These are phyloP conservation scores for Cyclotella sp. DNA, from an alignment of 108 stramenopile genomes.

Conservation along the genomic window DNA sequence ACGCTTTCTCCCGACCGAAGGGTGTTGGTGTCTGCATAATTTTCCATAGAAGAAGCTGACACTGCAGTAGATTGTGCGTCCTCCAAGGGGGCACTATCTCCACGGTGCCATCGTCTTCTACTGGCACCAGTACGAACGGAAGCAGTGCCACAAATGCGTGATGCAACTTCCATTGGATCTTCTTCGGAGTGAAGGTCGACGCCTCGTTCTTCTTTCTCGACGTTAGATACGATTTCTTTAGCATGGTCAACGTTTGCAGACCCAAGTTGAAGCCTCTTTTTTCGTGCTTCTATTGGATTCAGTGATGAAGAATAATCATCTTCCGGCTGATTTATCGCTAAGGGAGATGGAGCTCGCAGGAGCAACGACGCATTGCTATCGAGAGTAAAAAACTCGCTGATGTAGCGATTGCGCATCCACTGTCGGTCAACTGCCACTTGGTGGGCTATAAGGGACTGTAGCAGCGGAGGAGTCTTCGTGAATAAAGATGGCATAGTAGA, in stretches of 20 bases:
- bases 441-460: conserved; percentile 43
- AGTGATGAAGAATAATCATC: conserved; percentile 5
- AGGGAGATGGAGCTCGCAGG: conserved; percentile 33
- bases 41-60: conserved; percentile 12
- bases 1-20: conserved; percentile 41
- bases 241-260: conserved; percentile 58
- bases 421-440: conserved; percentile 41
- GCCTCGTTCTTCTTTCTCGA: conserved; percentile 74
- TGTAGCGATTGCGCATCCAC: conserved; percentile 40
- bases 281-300: conserved; percentile 37
- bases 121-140: conserved; percentile 71
- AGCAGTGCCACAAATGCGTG: conserved; percentile 66
- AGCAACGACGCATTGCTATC: conserved; percentile 29
- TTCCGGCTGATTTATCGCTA: background rate
- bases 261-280: conserved; percentile 63
- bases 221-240: conserved; percentile 46
- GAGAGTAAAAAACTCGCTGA: conserved; percentile 44
- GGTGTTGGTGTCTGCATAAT: conserved; percentile 23
- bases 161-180: conserved; percentile 58
- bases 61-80: conserved; percentile 41
- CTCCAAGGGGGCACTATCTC: conserved; percentile 27
- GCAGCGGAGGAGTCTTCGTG: conserved; percentile 14
- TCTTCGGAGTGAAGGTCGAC: conserved; percentile 41
- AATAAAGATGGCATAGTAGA: conserved; percentile 4
- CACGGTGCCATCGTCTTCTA: conserved; percentile 60